phyloP scores from a whole-genome alignment of 108 stramenopile genomes.

The Epipyxis sp. region DNA sequence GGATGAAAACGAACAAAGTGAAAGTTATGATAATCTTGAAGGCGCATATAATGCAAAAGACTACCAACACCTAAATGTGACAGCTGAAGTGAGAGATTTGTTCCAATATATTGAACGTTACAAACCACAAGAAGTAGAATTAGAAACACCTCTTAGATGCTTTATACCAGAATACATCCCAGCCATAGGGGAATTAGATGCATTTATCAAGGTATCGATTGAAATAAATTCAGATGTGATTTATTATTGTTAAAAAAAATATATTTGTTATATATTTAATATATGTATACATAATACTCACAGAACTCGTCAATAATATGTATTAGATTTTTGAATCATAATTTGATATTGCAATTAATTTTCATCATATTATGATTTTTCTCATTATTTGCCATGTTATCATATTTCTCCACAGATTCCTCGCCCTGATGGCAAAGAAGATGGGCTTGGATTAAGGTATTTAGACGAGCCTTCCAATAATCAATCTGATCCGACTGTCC shows the following conservation, averaged over 20 bases:
- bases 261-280: too few relatives aligned
- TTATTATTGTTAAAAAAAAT: too few relatives aligned
- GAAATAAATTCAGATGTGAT: neutral
- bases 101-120: conserved; percentile 61
- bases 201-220: conserved; percentile 63
- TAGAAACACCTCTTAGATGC: conserved; percentile 67
- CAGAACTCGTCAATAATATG: too few relatives aligned
- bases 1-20: conserved; percentile 15
- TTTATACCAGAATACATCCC: conserved; percentile 77
- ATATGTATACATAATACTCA: too few relatives aligned
- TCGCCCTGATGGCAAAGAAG: conserved; percentile 60
- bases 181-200: conserved; percentile 75
- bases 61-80: conserved; percentile 46
- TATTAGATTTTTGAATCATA: too few relatives aligned
- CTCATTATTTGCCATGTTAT: neutral
- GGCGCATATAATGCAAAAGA: conserved; percentile 49
- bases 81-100: conserved; percentile 53
- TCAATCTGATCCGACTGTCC: conserved; percentile 69
- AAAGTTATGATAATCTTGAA: conserved; percentile 25
- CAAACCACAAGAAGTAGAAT: conserved; percentile 68
- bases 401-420: conserved; percentile 45
- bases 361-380: neutral
- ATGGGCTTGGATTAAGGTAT: conserved; percentile 64
- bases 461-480: conserved; percentile 69
- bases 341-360: too few relatives aligned